phyloP scores from a whole-genome alignment of 768 basidiomycete species.

The Mycena venus region DNA sequence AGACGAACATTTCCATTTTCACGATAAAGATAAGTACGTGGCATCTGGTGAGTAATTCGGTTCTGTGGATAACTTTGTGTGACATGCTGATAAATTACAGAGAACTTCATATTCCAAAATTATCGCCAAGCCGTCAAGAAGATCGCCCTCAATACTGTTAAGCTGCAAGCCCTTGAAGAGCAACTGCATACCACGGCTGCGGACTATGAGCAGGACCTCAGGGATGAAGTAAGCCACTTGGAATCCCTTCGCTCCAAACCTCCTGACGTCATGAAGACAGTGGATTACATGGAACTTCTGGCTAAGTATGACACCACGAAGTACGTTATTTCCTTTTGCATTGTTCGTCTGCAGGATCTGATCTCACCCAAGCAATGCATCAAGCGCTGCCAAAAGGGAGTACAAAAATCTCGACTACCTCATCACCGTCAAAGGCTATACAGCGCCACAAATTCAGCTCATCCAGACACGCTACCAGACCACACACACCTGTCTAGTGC shows the following conservation, averaged over 20 bases:
- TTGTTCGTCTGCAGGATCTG: no score
- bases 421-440: neutral
- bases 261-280: neutral
- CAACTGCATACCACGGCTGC: neutral
- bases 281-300: constrained; percentile 1
- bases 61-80: no score
- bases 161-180: neutral
- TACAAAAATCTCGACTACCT: neutral
- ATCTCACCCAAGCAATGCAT: no score
- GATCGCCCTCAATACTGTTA: neutral
- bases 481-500: neutral
- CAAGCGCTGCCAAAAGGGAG: neutral
- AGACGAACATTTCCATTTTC: constrained; percentile 35
- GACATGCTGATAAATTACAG: no score
- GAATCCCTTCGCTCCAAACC: neutral
- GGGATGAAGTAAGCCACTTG: neutral
- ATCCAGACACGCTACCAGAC: neutral
- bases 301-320: neutral
- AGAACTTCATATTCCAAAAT: neutral
- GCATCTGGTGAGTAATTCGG: constrained; percentile 31
- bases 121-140: neutral
- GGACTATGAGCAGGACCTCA: neutral
- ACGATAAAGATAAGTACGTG: constrained; percentile 37
- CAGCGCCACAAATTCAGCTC: neutral
- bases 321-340: neutral